Evolutionary conservation across 345 rosid species (phyloP).

Genomic region (Diplotaxis tenuifolia): DNA sequence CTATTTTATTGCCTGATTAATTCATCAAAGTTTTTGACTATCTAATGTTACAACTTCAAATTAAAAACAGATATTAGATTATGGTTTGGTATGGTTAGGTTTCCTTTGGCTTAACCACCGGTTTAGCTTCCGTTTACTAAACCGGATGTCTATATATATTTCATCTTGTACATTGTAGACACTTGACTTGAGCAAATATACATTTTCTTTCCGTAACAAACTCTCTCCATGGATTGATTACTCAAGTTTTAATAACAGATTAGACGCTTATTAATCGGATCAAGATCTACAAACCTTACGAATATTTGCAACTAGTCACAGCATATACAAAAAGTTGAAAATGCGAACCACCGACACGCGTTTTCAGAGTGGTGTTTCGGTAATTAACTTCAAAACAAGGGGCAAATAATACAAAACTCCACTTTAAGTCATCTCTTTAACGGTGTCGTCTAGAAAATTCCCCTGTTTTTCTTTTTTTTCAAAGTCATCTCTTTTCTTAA

Average conservation of each 20-base stretch:
- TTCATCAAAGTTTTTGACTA: not conserved
- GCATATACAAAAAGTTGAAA: constrained; percentile 7
- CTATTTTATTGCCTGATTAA: not conserved
- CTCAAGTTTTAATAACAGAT: too few species aligned
- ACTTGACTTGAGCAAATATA: too few species aligned
- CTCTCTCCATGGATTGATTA: too few species aligned
- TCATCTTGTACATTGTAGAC: too few species aligned
- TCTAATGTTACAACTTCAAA: not conserved
- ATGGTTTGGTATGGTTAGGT: too few species aligned
- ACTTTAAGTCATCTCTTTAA: constrained; percentile 15
- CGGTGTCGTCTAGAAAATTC: constrained; percentile 10
- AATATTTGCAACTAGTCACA: not conserved
- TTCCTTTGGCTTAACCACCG: too few species aligned
- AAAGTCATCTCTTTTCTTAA: constrained; percentile 15
- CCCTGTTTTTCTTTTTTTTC: not conserved
- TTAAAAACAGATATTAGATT: not conserved
- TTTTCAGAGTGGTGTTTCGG: not conserved
- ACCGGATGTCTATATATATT: too few species aligned
- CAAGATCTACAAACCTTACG: not conserved
- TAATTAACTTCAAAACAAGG: not conserved
- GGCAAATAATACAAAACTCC: not conserved
- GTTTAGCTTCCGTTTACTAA: too few species aligned
- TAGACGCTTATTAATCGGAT: not conserved
- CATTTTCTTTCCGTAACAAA: too few species aligned
- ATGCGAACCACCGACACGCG: constrained; percentile 25